phyloP scores from a whole-genome alignment of 805 yeast genomes.

The Hanseniaspora hatyaiensis region DNA sequence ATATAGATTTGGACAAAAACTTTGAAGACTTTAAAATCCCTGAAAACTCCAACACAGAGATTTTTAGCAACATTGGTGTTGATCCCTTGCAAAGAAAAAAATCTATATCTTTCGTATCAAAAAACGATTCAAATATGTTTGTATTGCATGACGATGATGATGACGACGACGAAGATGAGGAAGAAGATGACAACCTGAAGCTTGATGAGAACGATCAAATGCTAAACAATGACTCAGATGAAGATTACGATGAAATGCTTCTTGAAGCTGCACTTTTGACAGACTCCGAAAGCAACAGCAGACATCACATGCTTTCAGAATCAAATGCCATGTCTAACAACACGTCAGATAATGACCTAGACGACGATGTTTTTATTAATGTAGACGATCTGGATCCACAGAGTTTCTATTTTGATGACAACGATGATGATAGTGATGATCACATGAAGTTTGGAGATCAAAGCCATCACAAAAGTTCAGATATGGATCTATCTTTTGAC shows the following conservation, averaged over 20 bases:
- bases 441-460: neutral
- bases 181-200: slow-evolving; percentile 23
- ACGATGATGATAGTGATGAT: slow-evolving; percentile 21
- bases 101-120: slow-evolving; percentile 13
- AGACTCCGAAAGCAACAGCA: slow-evolving; percentile 29
- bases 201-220: slow-evolving; percentile 21
- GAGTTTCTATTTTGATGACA: slow-evolving; percentile 27
- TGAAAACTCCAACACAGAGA: slow-evolving; percentile 18
- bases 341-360: slow-evolving; percentile 26
- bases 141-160: slow-evolving; percentile 23
- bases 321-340: slow-evolving; percentile 15
- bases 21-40: slow-evolving; percentile 10
- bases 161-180: slow-evolving; percentile 25
- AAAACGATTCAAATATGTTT: slow-evolving; percentile 9
- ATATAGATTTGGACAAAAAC: slow-evolving; percentile 18
- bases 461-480: slow-evolving; percentile 13
- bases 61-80: slow-evolving; percentile 23
- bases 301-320: slow-evolving; percentile 18
- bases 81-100: slow-evolving; percentile 19
- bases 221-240: slow-evolving; percentile 16
- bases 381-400: slow-evolving; percentile 32
- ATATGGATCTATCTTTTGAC: slow-evolving; percentile 19
- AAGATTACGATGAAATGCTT: slow-evolving; percentile 29
- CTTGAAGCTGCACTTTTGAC: slow-evolving; percentile 27
- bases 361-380: slow-evolving; percentile 32